Evolutionary conservation across 805 yeast species (phyloP).

Genomic region (Candida ovalis): DNA sequence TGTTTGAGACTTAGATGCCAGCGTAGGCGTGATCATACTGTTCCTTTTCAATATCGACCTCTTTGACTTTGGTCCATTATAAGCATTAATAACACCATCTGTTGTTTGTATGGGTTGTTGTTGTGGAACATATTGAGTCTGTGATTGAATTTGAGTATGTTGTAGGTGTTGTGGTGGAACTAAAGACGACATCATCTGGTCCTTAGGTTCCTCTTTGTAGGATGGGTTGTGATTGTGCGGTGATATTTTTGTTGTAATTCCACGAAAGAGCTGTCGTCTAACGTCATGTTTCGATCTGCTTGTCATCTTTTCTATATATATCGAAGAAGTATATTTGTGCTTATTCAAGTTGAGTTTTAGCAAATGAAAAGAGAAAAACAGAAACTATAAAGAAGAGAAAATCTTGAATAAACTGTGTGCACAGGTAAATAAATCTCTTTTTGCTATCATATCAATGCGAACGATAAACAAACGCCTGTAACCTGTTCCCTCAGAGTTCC

Average conservation of each 20-base stretch:
- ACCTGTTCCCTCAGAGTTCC: not conserved
- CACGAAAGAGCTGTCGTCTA: slow-evolving; percentile 32
- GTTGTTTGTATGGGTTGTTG: slow-evolving; percentile 5
- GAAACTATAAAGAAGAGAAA: not conserved
- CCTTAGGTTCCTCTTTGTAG: slow-evolving; percentile 16
- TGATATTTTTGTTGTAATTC: slow-evolving; percentile 30
- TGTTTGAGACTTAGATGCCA: slow-evolving; percentile 16
- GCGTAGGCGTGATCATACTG: slow-evolving; percentile 23
- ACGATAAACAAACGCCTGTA: not conserved
- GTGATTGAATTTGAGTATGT: slow-evolving; percentile 8
- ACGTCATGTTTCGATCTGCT: slow-evolving; percentile 28
- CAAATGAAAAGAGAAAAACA: not conserved
- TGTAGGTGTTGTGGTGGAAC: slow-evolving; percentile 3
- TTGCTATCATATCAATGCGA: not conserved
- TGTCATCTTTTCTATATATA: slow-evolving; percentile 15
- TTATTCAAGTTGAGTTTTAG: not conserved
- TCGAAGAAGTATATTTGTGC: not conserved
- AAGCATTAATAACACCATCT: slow-evolving; percentile 4
- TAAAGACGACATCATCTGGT: slow-evolving; percentile 5
- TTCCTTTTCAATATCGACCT: slow-evolving; percentile 14
- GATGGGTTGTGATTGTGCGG: slow-evolving; percentile 16
- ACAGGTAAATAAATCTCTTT: no score
- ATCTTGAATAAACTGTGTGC: not conserved
- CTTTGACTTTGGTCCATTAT: slow-evolving; percentile 5
- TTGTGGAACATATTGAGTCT: slow-evolving; percentile 3